phyloP scores from a whole-genome alignment of 371 early-diverging fungal genomes.

The Apophysomyces sp. region DNA sequence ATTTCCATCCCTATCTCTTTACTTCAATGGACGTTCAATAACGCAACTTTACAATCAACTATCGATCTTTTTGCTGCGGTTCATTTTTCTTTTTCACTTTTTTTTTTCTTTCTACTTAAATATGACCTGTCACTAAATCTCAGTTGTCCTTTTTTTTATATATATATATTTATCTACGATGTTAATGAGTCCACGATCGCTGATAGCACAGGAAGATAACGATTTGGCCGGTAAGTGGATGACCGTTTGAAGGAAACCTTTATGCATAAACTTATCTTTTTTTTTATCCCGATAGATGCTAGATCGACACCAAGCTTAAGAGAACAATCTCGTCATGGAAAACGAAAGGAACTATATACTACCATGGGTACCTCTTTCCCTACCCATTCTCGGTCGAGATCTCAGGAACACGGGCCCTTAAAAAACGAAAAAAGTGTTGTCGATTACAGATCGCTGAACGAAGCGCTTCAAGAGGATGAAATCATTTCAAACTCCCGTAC shows the following conservation, averaged over 20 bases:
- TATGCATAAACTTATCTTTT: background rate
- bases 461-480: background rate
- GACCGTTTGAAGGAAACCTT: background rate
- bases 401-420: background rate
- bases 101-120: background rate
- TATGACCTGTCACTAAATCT: background rate
- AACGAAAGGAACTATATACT: background rate
- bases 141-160: background rate
- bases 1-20: background rate
- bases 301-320: background rate
- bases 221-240: background rate
- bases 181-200: background rate
- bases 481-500: background rate
- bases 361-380: conserved; percentile 1
- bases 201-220: background rate
- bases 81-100: background rate
- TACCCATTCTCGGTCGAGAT: background rate
- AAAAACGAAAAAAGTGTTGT: background rate
- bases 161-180: background rate
- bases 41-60: background rate
- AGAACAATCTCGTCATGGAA: background rate
- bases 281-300: background rate
- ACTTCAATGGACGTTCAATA: background rate
- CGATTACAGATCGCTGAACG: background rate
- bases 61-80: background rate